These are phyloP conservation scores for Paragyromitra xinjiangensis DNA, from an alignment of 495 filamentous ascomycete genomes.

Conservation along the genomic window DNA sequence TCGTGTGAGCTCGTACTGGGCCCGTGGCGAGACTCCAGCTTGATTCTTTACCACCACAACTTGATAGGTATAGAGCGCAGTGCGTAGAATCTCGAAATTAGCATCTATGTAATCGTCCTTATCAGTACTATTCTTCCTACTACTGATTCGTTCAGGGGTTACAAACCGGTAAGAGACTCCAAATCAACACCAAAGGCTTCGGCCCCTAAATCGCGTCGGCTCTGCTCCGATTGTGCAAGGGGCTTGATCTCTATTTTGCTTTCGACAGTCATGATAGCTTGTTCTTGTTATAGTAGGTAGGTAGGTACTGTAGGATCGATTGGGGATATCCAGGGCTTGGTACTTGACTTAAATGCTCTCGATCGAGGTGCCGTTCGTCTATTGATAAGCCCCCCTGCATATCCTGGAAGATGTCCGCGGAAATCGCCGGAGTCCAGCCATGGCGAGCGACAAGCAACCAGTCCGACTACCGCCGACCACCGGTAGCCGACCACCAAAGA, in stretches of 20 bases:
- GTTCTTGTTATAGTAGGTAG: not conserved
- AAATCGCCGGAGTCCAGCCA: not conserved
- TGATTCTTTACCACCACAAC: not conserved
- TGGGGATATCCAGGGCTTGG: not conserved
- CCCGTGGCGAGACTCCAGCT: not conserved
- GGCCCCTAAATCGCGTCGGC: not conserved
- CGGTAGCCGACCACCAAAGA: not conserved
- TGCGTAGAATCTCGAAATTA: not conserved
- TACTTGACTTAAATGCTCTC: not conserved
- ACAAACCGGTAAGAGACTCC: conserved; percentile 3
- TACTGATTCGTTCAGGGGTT: not conserved
- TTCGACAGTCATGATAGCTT: not conserved
- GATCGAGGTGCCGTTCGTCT: not conserved
- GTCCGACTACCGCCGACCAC: not conserved
- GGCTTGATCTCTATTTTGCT: not conserved
- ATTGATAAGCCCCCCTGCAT: not conserved
- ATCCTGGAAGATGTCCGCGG: not conserved
- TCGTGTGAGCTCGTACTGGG: conserved; percentile 7
- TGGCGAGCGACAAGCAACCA: not conserved
- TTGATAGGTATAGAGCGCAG: conserved; percentile 1
- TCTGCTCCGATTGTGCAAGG: not conserved
- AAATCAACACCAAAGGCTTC: conserved; percentile 2
- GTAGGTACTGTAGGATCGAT: not conserved
- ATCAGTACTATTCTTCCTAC: not conserved
- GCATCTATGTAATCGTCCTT: not conserved